Evolutionary conservation across 179 eudicot species (phyloP).

Genomic region (Camellia oleifera): DNA sequence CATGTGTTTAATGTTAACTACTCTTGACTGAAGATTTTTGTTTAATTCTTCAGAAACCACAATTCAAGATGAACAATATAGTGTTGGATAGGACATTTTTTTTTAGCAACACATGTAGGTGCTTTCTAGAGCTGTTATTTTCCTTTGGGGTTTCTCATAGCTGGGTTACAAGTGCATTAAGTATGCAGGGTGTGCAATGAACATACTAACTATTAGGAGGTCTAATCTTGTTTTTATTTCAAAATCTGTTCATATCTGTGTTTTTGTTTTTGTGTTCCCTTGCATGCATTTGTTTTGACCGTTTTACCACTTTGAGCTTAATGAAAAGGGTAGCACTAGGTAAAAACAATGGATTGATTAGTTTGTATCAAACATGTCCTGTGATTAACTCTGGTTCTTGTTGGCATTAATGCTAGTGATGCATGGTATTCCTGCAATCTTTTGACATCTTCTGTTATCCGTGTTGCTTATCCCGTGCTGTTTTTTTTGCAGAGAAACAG

Average conservation of each 20-base stretch:
- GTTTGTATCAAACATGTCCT: background rate
- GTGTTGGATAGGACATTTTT: background rate
- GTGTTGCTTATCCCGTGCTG: slow-evolving; percentile 10
- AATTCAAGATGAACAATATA: background rate
- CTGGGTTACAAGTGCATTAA: background rate
- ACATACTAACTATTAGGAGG: background rate
- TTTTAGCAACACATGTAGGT: background rate
- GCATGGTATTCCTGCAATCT: background rate
- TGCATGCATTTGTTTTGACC: background rate
- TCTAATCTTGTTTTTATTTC: background rate
- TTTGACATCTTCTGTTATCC: background rate
- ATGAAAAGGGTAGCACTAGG: background rate
- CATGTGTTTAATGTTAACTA: background rate
- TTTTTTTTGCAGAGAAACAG: slow-evolving; percentile 50
- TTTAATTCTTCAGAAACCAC: slow-evolving; percentile 3
- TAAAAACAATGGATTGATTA: background rate
- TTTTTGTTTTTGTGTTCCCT: background rate
- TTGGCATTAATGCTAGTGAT: background rate
- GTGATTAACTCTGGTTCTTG: background rate
- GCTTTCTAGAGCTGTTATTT: background rate
- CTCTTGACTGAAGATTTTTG: background rate
- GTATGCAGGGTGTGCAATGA: no score
- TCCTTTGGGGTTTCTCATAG: background rate
- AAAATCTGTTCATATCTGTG: background rate
- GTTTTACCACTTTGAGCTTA: no score